Percentiles rank a stretch among this genome's conserved stretches.
Evolutionary conservation across 2,329 filamentous ascomycete species (phyloP).

Genomic region (Xylariaceae sp.): DNA sequence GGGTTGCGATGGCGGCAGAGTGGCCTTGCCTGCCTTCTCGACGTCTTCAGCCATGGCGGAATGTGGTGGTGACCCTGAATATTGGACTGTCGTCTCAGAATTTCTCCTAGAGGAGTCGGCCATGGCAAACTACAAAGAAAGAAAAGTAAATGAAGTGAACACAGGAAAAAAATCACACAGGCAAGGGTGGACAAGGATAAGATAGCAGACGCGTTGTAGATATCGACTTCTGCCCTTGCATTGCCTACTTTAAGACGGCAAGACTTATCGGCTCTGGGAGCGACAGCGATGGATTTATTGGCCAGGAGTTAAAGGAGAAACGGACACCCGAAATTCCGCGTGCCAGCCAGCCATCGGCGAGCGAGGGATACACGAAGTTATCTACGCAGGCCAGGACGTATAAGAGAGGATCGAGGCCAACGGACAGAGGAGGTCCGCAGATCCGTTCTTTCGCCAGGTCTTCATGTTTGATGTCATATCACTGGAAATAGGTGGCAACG

Average conservation of each 20-base stretch:
- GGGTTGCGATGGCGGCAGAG: constrained; percentile 2
- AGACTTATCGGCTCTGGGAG: constrained; percentile 4
- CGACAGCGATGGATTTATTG: constrained; percentile 4
- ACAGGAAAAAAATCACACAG: neutral
- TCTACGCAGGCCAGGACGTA: constrained; percentile 6
- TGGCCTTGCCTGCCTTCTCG: constrained; percentile 13
- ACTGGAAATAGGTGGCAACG: constrained; percentile 12
- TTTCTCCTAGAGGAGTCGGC: constrained; percentile 14
- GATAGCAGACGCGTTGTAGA: constrained; percentile 8
- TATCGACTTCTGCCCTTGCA: neutral
- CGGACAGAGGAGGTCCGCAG: constrained; percentile 10
- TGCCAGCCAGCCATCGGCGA: neutral
- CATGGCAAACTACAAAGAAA: constrained; percentile 11
- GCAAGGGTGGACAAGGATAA: constrained; percentile 8
- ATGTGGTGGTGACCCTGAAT: neutral
- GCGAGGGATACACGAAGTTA: neutral
- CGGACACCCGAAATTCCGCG: constrained; percentile 13
- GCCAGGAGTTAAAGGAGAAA: constrained; percentile 12
- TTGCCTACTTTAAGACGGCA: constrained; percentile 6
- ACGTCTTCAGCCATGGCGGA: constrained; percentile 16
- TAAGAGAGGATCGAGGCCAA: constrained; percentile 1
- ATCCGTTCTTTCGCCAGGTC: constrained; percentile 1
- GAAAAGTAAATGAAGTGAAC: neutral
- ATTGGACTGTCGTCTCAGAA: constrained; percentile 14
- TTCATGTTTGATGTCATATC: constrained; percentile 2